Conservation (phyloP, 306 rosid genomes). For the Vachellia collinsii region DNA sequence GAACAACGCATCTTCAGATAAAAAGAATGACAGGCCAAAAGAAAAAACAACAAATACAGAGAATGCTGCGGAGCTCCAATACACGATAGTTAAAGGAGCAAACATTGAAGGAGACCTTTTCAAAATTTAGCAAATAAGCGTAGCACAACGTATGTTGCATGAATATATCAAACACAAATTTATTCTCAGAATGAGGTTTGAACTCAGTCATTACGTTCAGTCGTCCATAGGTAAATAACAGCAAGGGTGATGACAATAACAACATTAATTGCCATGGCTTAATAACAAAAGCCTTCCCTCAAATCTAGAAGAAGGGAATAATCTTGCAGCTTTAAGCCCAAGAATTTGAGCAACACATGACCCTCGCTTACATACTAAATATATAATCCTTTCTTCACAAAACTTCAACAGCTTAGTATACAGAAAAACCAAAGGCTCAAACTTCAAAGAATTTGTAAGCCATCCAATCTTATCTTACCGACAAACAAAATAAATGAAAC, state of each 20-base stretch:
- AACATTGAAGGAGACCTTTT: neutral
- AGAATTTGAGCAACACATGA: neutral
- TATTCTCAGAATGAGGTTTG: neutral
- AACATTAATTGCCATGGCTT: neutral
- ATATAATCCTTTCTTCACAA: neutral
- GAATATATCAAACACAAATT: neutral
- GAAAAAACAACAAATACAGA: neutral
- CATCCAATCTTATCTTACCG: slow-evolving; percentile 2
- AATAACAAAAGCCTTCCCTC: neutral
- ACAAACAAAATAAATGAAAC: neutral
- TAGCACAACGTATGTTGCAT: neutral
- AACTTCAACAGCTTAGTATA: neutral
- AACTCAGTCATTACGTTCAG: neutral
- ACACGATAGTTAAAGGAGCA: neutral
- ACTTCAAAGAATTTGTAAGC: slow-evolving; percentile 1
- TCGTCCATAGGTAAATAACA: neutral
- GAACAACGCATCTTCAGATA: neutral
- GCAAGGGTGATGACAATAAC: neutral
- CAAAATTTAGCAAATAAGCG: neutral
- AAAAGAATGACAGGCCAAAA: neutral
- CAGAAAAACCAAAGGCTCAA: slow-evolving; percentile 10
- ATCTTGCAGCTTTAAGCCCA: neutral
- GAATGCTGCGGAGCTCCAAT: neutral
- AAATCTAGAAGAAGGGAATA: slow-evolving; percentile 1
- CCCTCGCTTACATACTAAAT: neutral